These are phyloP conservation scores for Brassica hybrid DNA, from an alignment of 441 rosid species.

Conservation along the genomic window DNA sequence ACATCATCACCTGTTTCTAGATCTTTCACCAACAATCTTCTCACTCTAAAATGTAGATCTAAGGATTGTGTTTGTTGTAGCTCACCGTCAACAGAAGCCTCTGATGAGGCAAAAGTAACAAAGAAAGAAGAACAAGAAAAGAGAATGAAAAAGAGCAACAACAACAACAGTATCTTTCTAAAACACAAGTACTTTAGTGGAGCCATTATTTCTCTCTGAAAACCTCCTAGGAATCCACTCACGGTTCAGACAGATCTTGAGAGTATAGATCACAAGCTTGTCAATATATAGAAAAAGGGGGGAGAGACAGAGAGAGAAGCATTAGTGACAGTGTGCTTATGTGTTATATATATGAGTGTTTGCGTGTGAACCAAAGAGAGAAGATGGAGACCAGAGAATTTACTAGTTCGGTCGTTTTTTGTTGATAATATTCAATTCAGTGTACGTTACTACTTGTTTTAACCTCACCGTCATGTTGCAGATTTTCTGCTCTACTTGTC, in stretches of 20 bases:
- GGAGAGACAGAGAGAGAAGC: slow-evolving; percentile 22
- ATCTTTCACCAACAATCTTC: slow-evolving; percentile 53
- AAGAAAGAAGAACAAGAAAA: slow-evolving; percentile 44
- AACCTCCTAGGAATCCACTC: slow-evolving; percentile 33
- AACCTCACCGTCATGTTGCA: slow-evolving; percentile 42
- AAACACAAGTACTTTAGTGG: slow-evolving; percentile 47
- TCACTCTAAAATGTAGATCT: slow-evolving; percentile 39
- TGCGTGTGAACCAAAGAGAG: slow-evolving; percentile 41
- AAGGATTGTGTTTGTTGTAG: slow-evolving; percentile 37
- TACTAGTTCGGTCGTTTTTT: slow-evolving; percentile 18
- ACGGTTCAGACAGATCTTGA: slow-evolving; percentile 43
- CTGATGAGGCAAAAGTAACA: slow-evolving; percentile 43
- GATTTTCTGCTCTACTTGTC: slow-evolving; percentile 35
- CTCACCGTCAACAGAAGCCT: slow-evolving; percentile 36
- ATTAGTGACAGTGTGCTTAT: slow-evolving; percentile 36
- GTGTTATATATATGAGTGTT: slow-evolving; percentile 15
- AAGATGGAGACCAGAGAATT: slow-evolving; percentile 42
- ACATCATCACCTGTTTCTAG: slow-evolving; percentile 36
- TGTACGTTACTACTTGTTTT: slow-evolving; percentile 27
- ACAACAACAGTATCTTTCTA: slow-evolving; percentile 47
- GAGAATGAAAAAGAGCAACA: slow-evolving; percentile 48
- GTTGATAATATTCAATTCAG: slow-evolving; percentile 14
- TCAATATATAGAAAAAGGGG: slow-evolving; percentile 36
- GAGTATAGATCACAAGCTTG: slow-evolving; percentile 39
- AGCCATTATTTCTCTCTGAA: slow-evolving; percentile 50